phyloP scores from a whole-genome alignment of 2,329 filamentous ascomycete genomes.

The Apiospora malaysiana region DNA sequence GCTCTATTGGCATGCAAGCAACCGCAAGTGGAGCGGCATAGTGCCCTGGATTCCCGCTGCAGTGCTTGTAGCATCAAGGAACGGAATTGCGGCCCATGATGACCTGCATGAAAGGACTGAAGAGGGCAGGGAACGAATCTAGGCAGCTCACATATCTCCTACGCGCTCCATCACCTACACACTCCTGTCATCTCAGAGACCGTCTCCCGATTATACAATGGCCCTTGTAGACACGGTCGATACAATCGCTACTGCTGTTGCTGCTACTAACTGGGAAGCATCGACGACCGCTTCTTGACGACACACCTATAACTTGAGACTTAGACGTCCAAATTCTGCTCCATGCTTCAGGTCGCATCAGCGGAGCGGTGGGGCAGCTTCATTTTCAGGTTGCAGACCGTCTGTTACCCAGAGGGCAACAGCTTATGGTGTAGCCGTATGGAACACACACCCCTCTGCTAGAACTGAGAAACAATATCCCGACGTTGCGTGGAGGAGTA shows the following conservation, averaged over 20 bases:
- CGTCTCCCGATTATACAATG: constrained; percentile 6
- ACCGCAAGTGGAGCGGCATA: constrained; percentile 32
- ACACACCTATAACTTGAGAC: constrained; percentile 25
- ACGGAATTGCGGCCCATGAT: constrained; percentile 28
- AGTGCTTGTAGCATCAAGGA: constrained; percentile 32
- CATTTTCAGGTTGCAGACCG: constrained; percentile 18
- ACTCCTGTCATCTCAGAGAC: constrained; percentile 14
- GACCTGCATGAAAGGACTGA: constrained; percentile 27
- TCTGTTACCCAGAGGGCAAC: constrained; percentile 16
- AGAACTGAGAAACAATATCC: constrained; percentile 3
- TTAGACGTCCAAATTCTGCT: constrained; percentile 10
- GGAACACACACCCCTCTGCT: background rate
- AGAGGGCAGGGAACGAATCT: constrained; percentile 11
- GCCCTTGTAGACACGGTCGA: constrained; percentile 2
- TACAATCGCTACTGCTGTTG: background rate
- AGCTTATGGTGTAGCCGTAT: constrained; percentile 15
- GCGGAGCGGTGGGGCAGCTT: constrained; percentile 17
- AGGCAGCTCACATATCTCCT: constrained; percentile 17
- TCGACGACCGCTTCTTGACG: constrained; percentile 13
- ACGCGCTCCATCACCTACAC: constrained; percentile 2
- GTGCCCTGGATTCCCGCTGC: constrained; percentile 34
- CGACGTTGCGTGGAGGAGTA: background rate
- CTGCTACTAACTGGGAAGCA: background rate
- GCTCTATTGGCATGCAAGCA: constrained; percentile 38
- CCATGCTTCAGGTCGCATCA: constrained; percentile 7